Evolutionary conservation across 2,329 filamentous ascomycete genomes (phyloP), one percentile per base, ranked within the genome.

Genomic region (Xylariales sp.): DNA sequence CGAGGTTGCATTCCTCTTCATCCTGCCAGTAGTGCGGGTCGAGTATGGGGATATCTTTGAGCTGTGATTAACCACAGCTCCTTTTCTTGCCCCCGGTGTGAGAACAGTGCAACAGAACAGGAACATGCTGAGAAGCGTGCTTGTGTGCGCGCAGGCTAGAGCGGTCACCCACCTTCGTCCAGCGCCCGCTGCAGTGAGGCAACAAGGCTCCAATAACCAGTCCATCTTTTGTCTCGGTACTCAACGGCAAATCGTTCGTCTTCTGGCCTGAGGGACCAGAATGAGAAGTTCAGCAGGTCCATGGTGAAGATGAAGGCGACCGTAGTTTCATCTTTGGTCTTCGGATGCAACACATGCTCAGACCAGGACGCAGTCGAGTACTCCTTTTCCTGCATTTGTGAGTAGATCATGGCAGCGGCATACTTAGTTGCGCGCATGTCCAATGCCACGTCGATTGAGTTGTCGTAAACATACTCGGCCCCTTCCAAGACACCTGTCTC

Each of bases 281-380:
- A 98, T 16, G 84, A 94, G 59, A 97, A 98, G 60, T 98, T 98
- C 38, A 98, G 69, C 20, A 98, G 64, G 60, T 98, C 93, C 88
- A 98, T 95, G 15, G 87, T 88, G 61, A 98, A 97, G 54, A 98
- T 91, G 60, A 98, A 97, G 48, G 87, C 84, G 16, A 95, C 80
- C 0, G 88, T 90, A 38, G 65, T 74, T 56, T 88, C 86, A 57
- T 94, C 83, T 57, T 88, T 88, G 31, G 77, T 56, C 60, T 90
- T 86, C 1, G 93, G 93, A 56, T 98, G 93, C 28, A 98, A 71
- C 59, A 93, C 86, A 62, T 97, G 89, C 55, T 85, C 76, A 11
- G 86, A 80, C 93, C 93, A 98, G 7, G 81, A 85, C 46, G 86
- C 78, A 0, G 87, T 88, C 4, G 87, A 93, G 65, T 94, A 97